Evolutionary conservation across 2,329 filamentous ascomycete species (phyloP).

Genomic region (Calonectria fujianensis): DNA sequence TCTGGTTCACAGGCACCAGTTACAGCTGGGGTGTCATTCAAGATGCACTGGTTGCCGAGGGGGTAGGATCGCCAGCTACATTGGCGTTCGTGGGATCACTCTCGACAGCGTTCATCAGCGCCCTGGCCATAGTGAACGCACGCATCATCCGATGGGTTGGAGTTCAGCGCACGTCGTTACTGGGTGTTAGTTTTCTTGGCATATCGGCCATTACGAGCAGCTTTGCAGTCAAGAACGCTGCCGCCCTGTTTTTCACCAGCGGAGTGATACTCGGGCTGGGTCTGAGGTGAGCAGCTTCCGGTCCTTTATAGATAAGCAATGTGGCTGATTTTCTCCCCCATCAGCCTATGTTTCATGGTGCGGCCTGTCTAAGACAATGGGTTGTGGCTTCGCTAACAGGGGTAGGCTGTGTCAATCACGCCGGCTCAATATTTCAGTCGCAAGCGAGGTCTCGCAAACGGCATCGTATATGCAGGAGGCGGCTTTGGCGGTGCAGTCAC

Average conservation of each 20-base stretch:
- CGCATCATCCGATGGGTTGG: slow-evolving; percentile 70
- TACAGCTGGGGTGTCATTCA: slow-evolving; percentile 79
- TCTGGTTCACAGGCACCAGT: slow-evolving; percentile 74
- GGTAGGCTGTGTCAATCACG: slow-evolving; percentile 43
- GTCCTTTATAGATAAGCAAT: background rate
- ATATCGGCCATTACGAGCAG: slow-evolving; percentile 63
- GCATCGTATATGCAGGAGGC: slow-evolving; percentile 71
- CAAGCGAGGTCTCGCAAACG: slow-evolving; percentile 74
- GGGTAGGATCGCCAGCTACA: slow-evolving; percentile 67
- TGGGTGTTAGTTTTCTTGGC: slow-evolving; percentile 71
- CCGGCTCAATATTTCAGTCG: slow-evolving; percentile 72
- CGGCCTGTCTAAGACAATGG: slow-evolving; percentile 38
- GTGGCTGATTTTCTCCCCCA: background rate
- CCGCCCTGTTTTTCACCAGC: slow-evolving; percentile 54
- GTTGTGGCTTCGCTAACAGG: background rate
- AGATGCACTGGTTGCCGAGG: slow-evolving; percentile 70
- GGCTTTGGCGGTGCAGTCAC: slow-evolving; percentile 74
- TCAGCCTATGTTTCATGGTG: slow-evolving; percentile 40
- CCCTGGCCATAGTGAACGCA: slow-evolving; percentile 71
- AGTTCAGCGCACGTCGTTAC: slow-evolving; percentile 64
- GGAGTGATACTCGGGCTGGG: slow-evolving; percentile 49
- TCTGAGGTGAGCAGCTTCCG: slow-evolving; percentile 54
- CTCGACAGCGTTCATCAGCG: slow-evolving; percentile 65
- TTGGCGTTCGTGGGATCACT: slow-evolving; percentile 76
- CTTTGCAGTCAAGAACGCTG: slow-evolving; percentile 53